Evolutionary conservation across 164 flowering plant species (phyloP).

Genomic region (Sedum album): DNA sequence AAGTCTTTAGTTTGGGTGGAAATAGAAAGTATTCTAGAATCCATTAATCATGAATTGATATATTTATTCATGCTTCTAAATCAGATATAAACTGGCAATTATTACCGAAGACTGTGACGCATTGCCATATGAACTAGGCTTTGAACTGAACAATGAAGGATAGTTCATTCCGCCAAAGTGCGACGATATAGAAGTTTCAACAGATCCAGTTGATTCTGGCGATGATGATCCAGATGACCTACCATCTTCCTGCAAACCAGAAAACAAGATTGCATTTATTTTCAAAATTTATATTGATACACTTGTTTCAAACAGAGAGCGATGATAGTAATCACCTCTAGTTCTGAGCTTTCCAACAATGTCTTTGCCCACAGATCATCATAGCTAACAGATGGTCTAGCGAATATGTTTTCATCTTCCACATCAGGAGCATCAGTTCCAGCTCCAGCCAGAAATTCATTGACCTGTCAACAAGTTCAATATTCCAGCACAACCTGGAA

Average conservation of each 20-base stretch:
- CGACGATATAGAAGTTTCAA: conserved; percentile 94
- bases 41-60: not conserved
- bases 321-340: conserved; percentile 41
- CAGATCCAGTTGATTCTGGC: conserved; percentile 89
- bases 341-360: conserved; percentile 72
- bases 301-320: not conserved
- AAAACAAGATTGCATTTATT: not conserved
- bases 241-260: conserved; percentile 65
- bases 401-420: conserved; percentile 71
- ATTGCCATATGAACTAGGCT: conserved; percentile 53
- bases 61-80: not conserved
- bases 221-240: conserved; percentile 92
- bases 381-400: conserved; percentile 88
- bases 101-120: conserved; percentile 51
- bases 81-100: not conserved
- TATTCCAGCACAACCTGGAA: not conserved
- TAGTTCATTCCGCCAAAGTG: conserved; percentile 98
- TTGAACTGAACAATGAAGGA: conserved; percentile 92
- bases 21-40: not conserved
- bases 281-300: not conserved
- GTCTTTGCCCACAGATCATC: conserved; percentile 99
- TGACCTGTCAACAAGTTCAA: conserved; percentile 41
- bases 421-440: conserved; percentile 99
- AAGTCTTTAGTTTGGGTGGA: not conserved
- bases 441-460: conserved; percentile 94